Percentiles rank a stretch among this genome's conserved stretches.
Evolutionary conservation across 495 filamentous ascomycete genomes (phyloP).

Genomic region (Aspergillus bridgeri): DNA sequence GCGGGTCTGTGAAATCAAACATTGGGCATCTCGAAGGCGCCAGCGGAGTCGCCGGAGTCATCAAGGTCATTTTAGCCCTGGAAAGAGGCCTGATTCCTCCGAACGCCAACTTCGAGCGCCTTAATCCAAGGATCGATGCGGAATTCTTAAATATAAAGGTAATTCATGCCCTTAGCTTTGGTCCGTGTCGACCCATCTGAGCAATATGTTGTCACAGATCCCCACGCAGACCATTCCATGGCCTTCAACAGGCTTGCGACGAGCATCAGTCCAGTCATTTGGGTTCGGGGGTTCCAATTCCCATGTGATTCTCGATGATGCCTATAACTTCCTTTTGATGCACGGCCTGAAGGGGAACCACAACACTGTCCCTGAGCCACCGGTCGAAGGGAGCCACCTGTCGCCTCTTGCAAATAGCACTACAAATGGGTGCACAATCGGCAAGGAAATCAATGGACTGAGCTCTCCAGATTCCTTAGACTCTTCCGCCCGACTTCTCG

Average conservation of each 20-base stretch:
- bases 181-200: constrained; percentile 23
- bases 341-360: background rate
- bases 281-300: constrained; percentile 64
- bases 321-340: constrained; percentile 1
- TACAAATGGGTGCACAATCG: too few species aligned
- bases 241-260: constrained; percentile 20
- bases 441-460: too few species aligned
- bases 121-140: constrained; percentile 30
- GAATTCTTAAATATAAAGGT: constrained; percentile 23
- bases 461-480: too few species aligned
- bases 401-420: too few species aligned
- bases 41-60: constrained; percentile 55
- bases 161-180: constrained; percentile 31
- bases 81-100: constrained; percentile 46
- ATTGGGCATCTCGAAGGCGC: constrained; percentile 56
- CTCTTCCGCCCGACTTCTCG: too few species aligned
- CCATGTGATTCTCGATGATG: constrained; percentile 49
- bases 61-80: constrained; percentile 58
- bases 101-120: constrained; percentile 34
- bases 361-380: background rate
- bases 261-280: constrained; percentile 58
- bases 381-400: constrained; percentile 9
- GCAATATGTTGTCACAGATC: background rate
- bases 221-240: constrained; percentile 25
- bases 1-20: constrained; percentile 38